Percentiles rank a stretch among this genome's conserved stretches.
Conservation (phyloP, 2,329 filamentous ascomycete genomes). For the Pseudocercospora macadamiae region DNA sequence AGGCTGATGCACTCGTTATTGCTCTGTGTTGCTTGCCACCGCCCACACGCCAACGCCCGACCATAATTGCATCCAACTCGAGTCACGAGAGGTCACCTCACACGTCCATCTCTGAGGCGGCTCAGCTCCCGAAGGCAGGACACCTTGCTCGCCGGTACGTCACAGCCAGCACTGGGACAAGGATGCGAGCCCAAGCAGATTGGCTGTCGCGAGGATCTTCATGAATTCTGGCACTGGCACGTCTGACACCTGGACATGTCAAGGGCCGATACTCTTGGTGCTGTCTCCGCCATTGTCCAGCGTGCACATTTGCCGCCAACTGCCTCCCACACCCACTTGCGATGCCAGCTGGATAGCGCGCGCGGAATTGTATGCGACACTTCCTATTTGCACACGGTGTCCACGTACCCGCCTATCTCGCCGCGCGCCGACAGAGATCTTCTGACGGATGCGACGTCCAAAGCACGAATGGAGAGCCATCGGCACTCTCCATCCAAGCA, state of each 20-base stretch:
- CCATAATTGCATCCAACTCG: too few species aligned
- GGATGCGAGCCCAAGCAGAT: constrained; percentile 6
- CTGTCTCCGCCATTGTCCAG: not conserved
- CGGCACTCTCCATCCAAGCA: not conserved
- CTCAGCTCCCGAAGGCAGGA: not conserved
- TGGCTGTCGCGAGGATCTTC: constrained; percentile 10
- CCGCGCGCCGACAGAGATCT: not conserved
- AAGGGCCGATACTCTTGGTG: not conserved
- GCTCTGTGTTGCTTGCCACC: not conserved
- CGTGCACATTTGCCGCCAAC: not conserved
- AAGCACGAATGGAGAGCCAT: not conserved
- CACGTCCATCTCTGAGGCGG: not conserved
- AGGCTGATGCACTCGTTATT: not conserved
- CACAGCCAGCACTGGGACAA: constrained; percentile 2
- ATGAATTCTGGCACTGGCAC: constrained; percentile 3
- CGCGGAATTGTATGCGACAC: not conserved
- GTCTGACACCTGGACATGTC: not conserved
- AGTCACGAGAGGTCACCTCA: not conserved
- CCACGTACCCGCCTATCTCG: not conserved
- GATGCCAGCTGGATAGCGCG: constrained; percentile 4
- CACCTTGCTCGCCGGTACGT: constrained; percentile 6
- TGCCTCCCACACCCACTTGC: not conserved
- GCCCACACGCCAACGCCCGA: too few species aligned
- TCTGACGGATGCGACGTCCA: not conserved
- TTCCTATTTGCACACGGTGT: constrained; percentile 1